A percentile compares a stretch with the other conserved stretches of the same genome.
phyloP scores from a whole-genome alignment of 805 yeast species.

The Zygosaccharomyces bailii region DNA sequence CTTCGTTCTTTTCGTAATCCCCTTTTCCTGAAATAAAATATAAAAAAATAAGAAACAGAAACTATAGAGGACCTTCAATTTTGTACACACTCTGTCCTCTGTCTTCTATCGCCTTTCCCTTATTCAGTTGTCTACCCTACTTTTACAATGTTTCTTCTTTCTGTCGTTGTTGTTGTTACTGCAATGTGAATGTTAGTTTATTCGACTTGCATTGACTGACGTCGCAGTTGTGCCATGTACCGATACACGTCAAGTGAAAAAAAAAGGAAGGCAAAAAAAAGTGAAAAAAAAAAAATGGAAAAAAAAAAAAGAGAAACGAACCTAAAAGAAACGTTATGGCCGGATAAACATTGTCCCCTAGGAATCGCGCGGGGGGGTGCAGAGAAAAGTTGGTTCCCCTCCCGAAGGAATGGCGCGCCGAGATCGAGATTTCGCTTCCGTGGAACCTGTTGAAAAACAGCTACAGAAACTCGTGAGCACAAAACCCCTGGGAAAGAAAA shows the following conservation, averaged over 20 bases:
- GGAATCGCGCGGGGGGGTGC: not conserved
- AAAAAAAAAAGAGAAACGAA: not conserved
- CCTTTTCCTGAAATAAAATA: not conserved
- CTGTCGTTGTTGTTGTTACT: slow-evolving; percentile 9
- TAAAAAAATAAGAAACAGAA: not conserved
- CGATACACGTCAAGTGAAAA: not conserved
- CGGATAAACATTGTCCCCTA: not conserved
- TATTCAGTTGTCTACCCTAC: not conserved
- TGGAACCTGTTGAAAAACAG: no score
- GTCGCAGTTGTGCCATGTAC: slow-evolving; percentile 2
- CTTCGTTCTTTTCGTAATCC: not conserved
- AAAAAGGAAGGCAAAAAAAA: slow-evolving; percentile 1
- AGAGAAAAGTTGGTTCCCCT: not conserved
- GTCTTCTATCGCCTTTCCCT: not conserved
- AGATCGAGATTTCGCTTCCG: not conserved
- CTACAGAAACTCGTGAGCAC: not conserved
- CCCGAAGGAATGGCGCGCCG: not conserved
- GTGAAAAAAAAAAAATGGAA: not conserved
- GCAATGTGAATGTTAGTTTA: slow-evolving; percentile 8
- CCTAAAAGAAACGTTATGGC: slow-evolving; percentile 2
- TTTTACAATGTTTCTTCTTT: not conserved
- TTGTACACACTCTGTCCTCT: not conserved
- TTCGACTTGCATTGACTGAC: slow-evolving; percentile 2
- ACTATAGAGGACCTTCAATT: not conserved
- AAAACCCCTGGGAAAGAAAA: not conserved